These are phyloP conservation scores for Leptomonas pyrrhocoris DNA, from an alignment of 208 protist genomes.

Conservation along the genomic window DNA sequence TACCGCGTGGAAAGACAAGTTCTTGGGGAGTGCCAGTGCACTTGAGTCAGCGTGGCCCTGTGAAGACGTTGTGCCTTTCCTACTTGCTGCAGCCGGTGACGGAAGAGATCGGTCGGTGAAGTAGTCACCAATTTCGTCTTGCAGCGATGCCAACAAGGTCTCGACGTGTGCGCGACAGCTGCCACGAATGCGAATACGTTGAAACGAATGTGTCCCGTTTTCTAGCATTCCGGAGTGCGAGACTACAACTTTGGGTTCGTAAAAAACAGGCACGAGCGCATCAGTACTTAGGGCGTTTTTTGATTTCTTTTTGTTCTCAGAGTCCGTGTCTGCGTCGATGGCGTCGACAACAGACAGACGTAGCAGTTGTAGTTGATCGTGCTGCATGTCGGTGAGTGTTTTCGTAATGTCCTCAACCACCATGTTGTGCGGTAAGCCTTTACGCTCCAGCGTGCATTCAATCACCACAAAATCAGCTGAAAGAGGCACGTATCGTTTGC, in stretches of 20 bases:
- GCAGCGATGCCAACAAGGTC: slow-evolving; percentile 56
- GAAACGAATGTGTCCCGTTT: slow-evolving; percentile 79
- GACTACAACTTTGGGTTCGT: slow-evolving; percentile 82
- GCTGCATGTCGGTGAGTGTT: slow-evolving; percentile 73
- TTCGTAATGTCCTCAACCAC: slow-evolving; percentile 84
- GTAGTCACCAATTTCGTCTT: slow-evolving; percentile 49
- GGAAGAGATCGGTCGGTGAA: slow-evolving; percentile 58
- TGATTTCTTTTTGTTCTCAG: background rate
- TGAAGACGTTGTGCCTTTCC: background rate
- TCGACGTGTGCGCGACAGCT: slow-evolving; percentile 83
- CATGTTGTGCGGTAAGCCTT: slow-evolving; percentile 81
- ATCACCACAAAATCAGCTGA: slow-evolving; percentile 79
- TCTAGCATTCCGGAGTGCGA: slow-evolving; percentile 84
- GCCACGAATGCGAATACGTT: slow-evolving; percentile 87
- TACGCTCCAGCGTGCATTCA: slow-evolving; percentile 82
- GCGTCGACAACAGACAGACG: slow-evolving; percentile 67
- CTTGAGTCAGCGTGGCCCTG: background rate
- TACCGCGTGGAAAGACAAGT: slow-evolving; percentile 32
- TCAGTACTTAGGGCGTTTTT: background rate
- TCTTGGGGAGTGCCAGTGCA: slow-evolving; percentile 25
- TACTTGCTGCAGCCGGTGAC: background rate
- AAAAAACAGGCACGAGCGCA: slow-evolving; percentile 76
- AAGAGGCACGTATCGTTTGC: slow-evolving; percentile 51
- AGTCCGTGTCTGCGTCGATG: slow-evolving; percentile 25
- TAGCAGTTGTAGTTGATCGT: slow-evolving; percentile 66